Percentiles rank a stretch among this genome's conserved stretches.
Conservation (phyloP, 768 basidiomycete genomes). For the Pholiota molesta region DNA sequence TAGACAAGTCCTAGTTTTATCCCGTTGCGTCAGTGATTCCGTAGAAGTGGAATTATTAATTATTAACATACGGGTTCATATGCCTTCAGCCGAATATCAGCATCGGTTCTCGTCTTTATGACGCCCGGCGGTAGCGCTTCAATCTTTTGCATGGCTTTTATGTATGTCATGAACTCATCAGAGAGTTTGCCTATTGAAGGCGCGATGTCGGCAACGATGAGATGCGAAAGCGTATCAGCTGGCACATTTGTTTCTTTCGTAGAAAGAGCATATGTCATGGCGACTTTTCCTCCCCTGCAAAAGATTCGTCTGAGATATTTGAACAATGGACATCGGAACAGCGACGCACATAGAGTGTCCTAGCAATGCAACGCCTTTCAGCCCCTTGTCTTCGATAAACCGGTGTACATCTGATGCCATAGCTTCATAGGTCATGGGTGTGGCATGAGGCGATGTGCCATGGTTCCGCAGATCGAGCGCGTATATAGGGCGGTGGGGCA, state of each 20-base stretch:
- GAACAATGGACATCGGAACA: background rate
- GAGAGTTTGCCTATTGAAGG: slow-evolving; percentile 64
- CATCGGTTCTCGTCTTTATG: slow-evolving; percentile 67
- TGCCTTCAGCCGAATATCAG: slow-evolving; percentile 61
- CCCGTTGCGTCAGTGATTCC: background rate
- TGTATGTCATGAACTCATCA: slow-evolving; percentile 66
- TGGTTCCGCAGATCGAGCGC: slow-evolving; percentile 90
- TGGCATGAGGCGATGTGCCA: slow-evolving; percentile 76
- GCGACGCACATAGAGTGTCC: slow-evolving; percentile 86
- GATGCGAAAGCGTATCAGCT: slow-evolving; percentile 45
- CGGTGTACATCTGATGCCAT: slow-evolving; percentile 81
- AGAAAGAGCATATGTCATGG: slow-evolving; percentile 69
- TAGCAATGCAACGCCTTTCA: slow-evolving; percentile 70
- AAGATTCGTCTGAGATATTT: slow-evolving; percentile 2
- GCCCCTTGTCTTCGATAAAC: slow-evolving; percentile 57
- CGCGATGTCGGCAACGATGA: slow-evolving; percentile 83
- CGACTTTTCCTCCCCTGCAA: slow-evolving; percentile 84
- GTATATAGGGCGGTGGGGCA: slow-evolving; percentile 69
- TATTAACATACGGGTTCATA: slow-evolving; percentile 61
- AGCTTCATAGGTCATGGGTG: slow-evolving; percentile 72
- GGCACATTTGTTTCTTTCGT: slow-evolving; percentile 40
- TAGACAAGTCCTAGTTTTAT: slow-evolving; percentile 59
- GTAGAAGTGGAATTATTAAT: background rate
- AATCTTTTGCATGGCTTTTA: slow-evolving; percentile 75
- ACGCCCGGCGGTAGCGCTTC: slow-evolving; percentile 46